These are phyloP conservation scores for Chrysoporthe austroafricana DNA, from an alignment of 2,329 filamentous ascomycete genomes.

Conservation along the genomic window DNA sequence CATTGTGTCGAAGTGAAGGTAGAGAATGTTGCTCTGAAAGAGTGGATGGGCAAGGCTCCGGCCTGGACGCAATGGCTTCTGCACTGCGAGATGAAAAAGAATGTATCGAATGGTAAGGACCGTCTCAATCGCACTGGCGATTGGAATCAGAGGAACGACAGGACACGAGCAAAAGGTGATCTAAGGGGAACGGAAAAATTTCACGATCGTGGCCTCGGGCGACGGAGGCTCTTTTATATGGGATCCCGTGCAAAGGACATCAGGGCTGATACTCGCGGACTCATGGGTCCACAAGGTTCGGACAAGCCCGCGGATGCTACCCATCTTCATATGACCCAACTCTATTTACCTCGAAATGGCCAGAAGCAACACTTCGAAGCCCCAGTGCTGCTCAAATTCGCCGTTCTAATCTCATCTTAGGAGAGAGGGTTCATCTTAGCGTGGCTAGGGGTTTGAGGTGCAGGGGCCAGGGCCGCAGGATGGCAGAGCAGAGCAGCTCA, in stretches of 20 bases:
- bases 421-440: conserved; percentile 6
- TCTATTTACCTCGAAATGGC: conserved; percentile 3
- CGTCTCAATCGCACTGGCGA: not conserved
- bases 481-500: conserved; percentile 4
- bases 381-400: not conserved
- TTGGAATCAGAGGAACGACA: conserved; percentile 12
- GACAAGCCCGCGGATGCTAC: not conserved
- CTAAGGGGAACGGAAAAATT: not conserved
- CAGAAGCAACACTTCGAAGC: not conserved
- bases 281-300: conserved; percentile 1
- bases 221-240: conserved; percentile 1
- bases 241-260: not conserved
- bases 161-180: not conserved
- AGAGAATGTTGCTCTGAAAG: not conserved
- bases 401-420: conserved; percentile 7
- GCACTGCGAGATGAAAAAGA: conserved; percentile 13
- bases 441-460: conserved; percentile 7
- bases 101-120: conserved; percentile 1
- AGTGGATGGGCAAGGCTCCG: conserved; percentile 1
- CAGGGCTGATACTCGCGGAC: not conserved
- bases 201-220: not conserved
- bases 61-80: not conserved
- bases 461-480: not conserved
- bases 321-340: not conserved
- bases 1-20: conserved; percentile 17